These are phyloP conservation scores for Spencermartinsiella europaea DNA, from an alignment of 805 yeast species.

Conservation along the genomic window DNA sequence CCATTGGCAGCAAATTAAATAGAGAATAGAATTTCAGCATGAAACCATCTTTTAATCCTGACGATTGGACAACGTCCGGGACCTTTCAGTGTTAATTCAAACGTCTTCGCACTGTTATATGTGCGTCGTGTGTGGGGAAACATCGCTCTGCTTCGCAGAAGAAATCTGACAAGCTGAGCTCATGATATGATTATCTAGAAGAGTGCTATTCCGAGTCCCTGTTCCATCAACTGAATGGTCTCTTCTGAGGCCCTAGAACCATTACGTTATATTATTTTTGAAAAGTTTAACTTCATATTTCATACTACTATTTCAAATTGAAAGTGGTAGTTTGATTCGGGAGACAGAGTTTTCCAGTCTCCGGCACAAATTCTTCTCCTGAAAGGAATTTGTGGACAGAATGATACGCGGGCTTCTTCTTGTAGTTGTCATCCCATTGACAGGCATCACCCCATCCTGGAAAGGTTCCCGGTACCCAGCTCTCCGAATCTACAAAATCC, in stretches of 20 bases:
- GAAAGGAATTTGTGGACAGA: background rate
- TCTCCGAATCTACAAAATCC: conserved; percentile 1
- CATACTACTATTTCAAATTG: background rate
- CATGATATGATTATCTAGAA: background rate
- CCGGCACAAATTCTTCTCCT: background rate
- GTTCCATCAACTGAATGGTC: too few relatives aligned
- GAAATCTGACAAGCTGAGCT: background rate
- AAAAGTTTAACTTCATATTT: background rate
- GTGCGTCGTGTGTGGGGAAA: too few relatives aligned
- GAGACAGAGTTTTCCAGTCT: background rate
- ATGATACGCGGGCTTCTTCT: conserved; percentile 5
- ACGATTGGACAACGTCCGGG: too few relatives aligned
- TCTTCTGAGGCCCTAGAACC: too few relatives aligned
- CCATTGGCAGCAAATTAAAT: too few relatives aligned
- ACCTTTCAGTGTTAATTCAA: too few relatives aligned
- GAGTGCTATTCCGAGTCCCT: too few relatives aligned
- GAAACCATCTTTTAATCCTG: too few relatives aligned
- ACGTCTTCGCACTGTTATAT: too few relatives aligned
- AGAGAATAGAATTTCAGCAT: too few relatives aligned
- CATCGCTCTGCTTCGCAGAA: too few relatives aligned
- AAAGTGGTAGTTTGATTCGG: background rate
- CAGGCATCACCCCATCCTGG: conserved; percentile 4
- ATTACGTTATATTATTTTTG: too few relatives aligned
- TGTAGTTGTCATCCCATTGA: conserved; percentile 5
- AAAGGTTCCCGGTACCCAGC: conserved; percentile 6